A percentile compares a stretch with the other conserved stretches of the same genome.
These are phyloP conservation scores for Yarrowia hollandica DNA, from an alignment of 805 yeast genomes.

Conservation along the genomic window DNA sequence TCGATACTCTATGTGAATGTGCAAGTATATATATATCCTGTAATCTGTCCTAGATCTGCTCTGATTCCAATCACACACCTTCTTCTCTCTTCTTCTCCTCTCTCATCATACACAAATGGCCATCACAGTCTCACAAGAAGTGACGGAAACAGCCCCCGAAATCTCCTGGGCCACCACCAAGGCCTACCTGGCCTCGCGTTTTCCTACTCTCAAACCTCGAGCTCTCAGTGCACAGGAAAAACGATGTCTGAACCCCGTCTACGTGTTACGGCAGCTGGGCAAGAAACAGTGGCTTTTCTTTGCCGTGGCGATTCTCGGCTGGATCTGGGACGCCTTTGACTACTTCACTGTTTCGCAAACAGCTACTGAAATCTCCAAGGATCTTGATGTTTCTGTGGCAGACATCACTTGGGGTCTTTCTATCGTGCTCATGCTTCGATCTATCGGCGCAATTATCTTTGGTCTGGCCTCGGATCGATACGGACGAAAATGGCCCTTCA, in stretches of 20 bases:
- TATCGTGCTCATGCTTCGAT: slow-evolving; percentile 67
- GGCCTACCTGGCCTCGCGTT: slow-evolving; percentile 40
- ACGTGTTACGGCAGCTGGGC: slow-evolving; percentile 51
- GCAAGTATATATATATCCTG: not conserved
- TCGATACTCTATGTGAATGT: not conserved
- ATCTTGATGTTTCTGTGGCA: slow-evolving; percentile 48
- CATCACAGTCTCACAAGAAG: slow-evolving; percentile 22
- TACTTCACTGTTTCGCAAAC: slow-evolving; percentile 64
- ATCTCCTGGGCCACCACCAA: slow-evolving; percentile 35
- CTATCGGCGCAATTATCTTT: slow-evolving; percentile 68
- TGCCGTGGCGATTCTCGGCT: slow-evolving; percentile 58
- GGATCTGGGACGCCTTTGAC: slow-evolving; percentile 76
- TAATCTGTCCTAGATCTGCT: not conserved
- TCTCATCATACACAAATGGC: not conserved
- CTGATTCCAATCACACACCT: no score
- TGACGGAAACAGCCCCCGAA: slow-evolving; percentile 33
- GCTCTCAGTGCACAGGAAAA: slow-evolving; percentile 32
- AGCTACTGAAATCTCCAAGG: slow-evolving; percentile 51
- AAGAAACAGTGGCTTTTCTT: slow-evolving; percentile 62
- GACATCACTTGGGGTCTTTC: slow-evolving; percentile 74
- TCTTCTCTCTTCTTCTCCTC: not conserved
- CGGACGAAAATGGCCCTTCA: slow-evolving; percentile 70
- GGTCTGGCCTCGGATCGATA: slow-evolving; percentile 61
- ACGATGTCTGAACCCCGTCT: slow-evolving; percentile 58
- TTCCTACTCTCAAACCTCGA: slow-evolving; percentile 40